These are phyloP conservation scores for Russula compacta DNA, from an alignment of 768 basidiomycete genomes.

Conservation along the genomic window DNA sequence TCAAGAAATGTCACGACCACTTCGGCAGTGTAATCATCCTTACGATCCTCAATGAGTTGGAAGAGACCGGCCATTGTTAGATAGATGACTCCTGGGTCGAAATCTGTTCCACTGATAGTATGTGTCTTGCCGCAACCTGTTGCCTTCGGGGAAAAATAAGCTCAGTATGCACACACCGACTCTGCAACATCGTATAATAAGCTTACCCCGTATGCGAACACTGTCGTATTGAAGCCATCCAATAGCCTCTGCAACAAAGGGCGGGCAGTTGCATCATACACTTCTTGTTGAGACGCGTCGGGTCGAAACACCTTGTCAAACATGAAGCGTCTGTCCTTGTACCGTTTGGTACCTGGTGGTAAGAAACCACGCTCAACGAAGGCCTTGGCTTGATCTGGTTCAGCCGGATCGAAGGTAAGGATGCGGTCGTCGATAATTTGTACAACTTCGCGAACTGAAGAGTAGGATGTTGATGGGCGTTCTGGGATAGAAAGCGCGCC, in stretches of 20 bases:
- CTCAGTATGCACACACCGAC: not conserved
- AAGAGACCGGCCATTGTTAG: constrained; percentile 97
- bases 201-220: constrained; percentile 96
- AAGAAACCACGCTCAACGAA: constrained; percentile 81
- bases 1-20: constrained; percentile 94
- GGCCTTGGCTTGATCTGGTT: constrained; percentile 69
- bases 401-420: constrained; percentile 92
- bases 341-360: constrained; percentile 82
- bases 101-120: constrained; percentile 89
- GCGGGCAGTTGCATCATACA: constrained; percentile 79
- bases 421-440: constrained; percentile 93
- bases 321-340: constrained; percentile 95
- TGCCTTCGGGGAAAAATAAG: constrained; percentile 45
- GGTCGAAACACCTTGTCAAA: constrained; percentile 90
- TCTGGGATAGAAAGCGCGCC: constrained; percentile 69
- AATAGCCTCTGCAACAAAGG: constrained; percentile 79
- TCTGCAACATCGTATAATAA: not conserved
- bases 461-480: constrained; percentile 40
- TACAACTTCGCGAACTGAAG: constrained; percentile 66
- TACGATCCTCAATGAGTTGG: constrained; percentile 80
- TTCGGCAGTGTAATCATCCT: constrained; percentile 76
- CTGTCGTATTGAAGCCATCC: constrained; percentile 93
- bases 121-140: constrained; percentile 99
- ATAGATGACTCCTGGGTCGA: constrained; percentile 90
- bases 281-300: constrained; percentile 72